These are phyloP conservation scores for Vitis amurensis DNA, from an alignment of 164 flowering plant species.

Conservation along the genomic window DNA sequence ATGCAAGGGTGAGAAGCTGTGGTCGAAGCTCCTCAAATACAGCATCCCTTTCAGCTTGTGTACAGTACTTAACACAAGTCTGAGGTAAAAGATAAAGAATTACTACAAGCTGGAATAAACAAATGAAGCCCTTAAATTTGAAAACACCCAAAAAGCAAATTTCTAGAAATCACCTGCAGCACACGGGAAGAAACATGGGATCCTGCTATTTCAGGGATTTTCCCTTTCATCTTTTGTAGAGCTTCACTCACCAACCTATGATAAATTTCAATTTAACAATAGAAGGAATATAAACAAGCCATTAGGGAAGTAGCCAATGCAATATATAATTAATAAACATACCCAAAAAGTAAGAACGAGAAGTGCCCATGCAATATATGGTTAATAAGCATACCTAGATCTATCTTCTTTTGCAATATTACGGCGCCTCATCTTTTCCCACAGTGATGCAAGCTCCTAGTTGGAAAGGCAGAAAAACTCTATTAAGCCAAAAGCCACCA, in stretches of 20 bases:
- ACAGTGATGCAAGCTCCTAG: constrained; percentile 81
- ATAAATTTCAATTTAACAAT: background rate
- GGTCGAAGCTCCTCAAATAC: constrained; percentile 83
- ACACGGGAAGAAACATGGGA: constrained; percentile 95
- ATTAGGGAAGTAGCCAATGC: background rate
- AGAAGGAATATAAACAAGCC: background rate
- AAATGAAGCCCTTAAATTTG: background rate
- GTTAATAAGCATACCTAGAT: constrained; percentile 54
- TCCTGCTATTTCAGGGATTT: constrained; percentile 80
- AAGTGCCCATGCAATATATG: background rate
- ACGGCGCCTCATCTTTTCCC: constrained; percentile 92
- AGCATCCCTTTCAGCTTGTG: constrained; percentile 70
- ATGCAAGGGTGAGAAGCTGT: constrained; percentile 68
- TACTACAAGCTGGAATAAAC: background rate
- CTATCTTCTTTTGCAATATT: constrained; percentile 81
- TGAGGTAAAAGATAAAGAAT: constrained; percentile 18
- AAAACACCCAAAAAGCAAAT: background rate
- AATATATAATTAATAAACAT: background rate
- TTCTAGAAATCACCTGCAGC: constrained; percentile 61
- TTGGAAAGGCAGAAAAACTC: background rate
- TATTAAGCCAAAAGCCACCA: background rate
- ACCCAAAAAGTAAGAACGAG: background rate
- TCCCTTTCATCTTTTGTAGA: constrained; percentile 83
- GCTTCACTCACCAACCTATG: constrained; percentile 77
- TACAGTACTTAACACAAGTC: constrained; percentile 87